Evolutionary conservation across 1,284 basidiomycete genomes (phyloP).

Genomic region (Xanthoconium separans): DNA sequence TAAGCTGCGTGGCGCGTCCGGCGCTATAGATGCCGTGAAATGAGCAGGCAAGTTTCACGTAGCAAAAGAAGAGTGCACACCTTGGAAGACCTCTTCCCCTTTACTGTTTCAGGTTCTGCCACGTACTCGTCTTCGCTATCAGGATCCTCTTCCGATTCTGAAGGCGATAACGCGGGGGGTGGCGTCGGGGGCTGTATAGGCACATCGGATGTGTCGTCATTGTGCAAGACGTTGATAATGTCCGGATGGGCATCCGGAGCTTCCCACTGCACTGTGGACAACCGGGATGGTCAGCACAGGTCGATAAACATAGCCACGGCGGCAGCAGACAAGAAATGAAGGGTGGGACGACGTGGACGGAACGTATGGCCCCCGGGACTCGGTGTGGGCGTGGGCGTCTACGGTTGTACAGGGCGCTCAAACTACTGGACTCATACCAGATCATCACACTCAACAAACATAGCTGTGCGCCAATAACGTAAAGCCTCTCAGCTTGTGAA

Average conservation of each 20-base stretch:
- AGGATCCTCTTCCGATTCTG: slow-evolving; percentile 52
- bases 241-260: slow-evolving; percentile 55
- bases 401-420: slow-evolving; percentile 29
- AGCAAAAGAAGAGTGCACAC: slow-evolving; percentile 38
- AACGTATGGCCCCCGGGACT: slow-evolving; percentile 9
- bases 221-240: slow-evolving; percentile 25
- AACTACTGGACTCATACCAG: slow-evolving; percentile 34
- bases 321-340: slow-evolving; percentile 17
- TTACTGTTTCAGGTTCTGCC: slow-evolving; percentile 41
- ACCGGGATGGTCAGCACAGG: slow-evolving; percentile 28
- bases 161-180: slow-evolving; percentile 33
- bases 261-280: slow-evolving; percentile 66
- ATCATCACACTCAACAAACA: slow-evolving; percentile 37
- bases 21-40: slow-evolving; percentile 31
- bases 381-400: slow-evolving; percentile 25
- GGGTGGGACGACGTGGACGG: not conserved
- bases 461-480: slow-evolving; percentile 36
- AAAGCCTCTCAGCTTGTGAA: slow-evolving; percentile 34
- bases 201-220: slow-evolving; percentile 22
- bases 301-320: slow-evolving; percentile 11
- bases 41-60: slow-evolving; percentile 15
- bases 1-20: slow-evolving; percentile 38
- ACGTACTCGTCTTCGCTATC: slow-evolving; percentile 72
- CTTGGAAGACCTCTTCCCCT: slow-evolving; percentile 35
- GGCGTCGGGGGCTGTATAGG: slow-evolving; percentile 22